Conservation (phyloP, 805 yeast species). For the Wickerhamomyces sydowiorum region DNA sequence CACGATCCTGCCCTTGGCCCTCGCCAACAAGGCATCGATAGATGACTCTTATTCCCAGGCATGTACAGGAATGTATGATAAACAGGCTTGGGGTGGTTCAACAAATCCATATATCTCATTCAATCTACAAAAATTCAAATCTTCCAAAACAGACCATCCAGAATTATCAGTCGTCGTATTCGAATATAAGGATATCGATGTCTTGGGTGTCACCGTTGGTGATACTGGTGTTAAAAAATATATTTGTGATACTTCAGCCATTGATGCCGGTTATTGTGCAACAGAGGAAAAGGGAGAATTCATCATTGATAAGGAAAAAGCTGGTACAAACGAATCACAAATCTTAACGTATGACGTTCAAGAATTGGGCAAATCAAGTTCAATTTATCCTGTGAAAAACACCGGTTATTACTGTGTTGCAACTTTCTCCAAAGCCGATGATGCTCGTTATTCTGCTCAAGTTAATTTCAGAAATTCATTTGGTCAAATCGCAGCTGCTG, state of each 20-base stretch:
- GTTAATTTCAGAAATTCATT: constrained; percentile 87
- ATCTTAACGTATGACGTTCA: constrained; percentile 52
- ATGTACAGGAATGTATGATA: constrained; percentile 88
- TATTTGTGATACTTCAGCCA: constrained; percentile 70
- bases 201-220: constrained; percentile 50
- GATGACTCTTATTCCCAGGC: constrained; percentile 51
- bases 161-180: constrained; percentile 68
- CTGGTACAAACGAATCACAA: constrained; percentile 41
- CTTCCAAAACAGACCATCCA: constrained; percentile 26
- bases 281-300: constrained; percentile 53
- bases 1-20: background rate
- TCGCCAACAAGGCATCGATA: constrained; percentile 40
- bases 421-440: constrained; percentile 40
- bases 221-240: constrained; percentile 43
- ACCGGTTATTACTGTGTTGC: constrained; percentile 95
- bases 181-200: constrained; percentile 73
- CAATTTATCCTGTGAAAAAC: constrained; percentile 56
- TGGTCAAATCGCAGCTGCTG: constrained; percentile 85
- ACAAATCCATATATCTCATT: constrained; percentile 55
- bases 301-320: constrained; percentile 40
- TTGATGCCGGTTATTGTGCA: constrained; percentile 51
- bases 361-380: constrained; percentile 51
- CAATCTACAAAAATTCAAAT: constrained; percentile 30
- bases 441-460: constrained; percentile 47
- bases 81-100: constrained; percentile 82